Conservation (phyloP, 345 rosid genomes). For the Gossypium longicalyx region DNA sequence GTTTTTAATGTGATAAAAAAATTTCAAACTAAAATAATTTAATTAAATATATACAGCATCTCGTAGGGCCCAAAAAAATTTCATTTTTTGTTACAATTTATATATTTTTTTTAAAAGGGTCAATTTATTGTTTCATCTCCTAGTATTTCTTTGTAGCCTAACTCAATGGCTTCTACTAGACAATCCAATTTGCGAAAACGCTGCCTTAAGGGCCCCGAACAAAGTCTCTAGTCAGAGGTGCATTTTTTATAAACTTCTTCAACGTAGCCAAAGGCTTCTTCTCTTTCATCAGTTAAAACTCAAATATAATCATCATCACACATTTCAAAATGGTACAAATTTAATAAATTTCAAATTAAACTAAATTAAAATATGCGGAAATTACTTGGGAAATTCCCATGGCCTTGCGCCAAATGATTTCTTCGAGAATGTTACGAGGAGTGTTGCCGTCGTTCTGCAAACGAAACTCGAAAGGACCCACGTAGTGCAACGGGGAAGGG, state of each 20-base stretch:
- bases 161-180: conserved; percentile 34
- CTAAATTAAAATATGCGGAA: not conserved
- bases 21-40: too few species aligned
- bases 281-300: conserved; percentile 52
- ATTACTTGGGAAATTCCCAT: conserved; percentile 58
- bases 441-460: conserved; percentile 75
- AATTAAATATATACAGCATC: too few species aligned
- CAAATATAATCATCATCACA: not conserved
- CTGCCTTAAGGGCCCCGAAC: conserved; percentile 67
- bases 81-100: too few species aligned
- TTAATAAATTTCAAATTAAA: not conserved
- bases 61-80: too few species aligned
- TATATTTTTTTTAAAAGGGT: too few species aligned
- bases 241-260: conserved; percentile 51
- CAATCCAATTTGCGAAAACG: conserved; percentile 55
- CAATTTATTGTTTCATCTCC: too few species aligned
- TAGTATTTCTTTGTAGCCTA: too few species aligned
- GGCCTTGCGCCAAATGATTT: conserved; percentile 86
- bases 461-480: conserved; percentile 82
- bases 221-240: conserved; percentile 74
- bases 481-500: conserved; percentile 62
- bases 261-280: conserved; percentile 46
- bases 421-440: conserved; percentile 82
- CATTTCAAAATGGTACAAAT: not conserved
- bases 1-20: too few species aligned